Evolutionary conservation across 306 rosid species (phyloP), one percentile per base, ranked within the genome.

Genomic region (Medicago truncatula): DNA sequence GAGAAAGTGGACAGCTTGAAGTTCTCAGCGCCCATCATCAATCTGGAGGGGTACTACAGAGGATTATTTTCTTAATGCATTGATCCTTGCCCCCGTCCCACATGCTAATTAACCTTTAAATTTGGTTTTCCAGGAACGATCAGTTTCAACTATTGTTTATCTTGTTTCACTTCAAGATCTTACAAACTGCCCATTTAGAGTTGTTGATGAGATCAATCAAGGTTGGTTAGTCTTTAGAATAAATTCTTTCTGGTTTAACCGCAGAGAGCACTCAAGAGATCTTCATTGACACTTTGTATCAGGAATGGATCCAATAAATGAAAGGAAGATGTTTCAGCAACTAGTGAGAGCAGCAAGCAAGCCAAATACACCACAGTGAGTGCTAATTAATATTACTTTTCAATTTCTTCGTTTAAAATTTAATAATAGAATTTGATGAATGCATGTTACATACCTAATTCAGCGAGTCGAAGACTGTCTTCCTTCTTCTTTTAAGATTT

Each of bases 231-330:
- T 16, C 43, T 63, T 54, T 36, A 20, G 78, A 67, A 76, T 72
- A 52, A 52, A 17, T 70, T 61, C 23, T 72, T 77, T 31, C 38
- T 0, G 31, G 83, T 77, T 80, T 83, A 64, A 65, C 70, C 40
- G 7, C 57, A 53, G 43, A 11, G 41, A 8, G 50, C 70, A 15
- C 57, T 47, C 15, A 67, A 67, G 43, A 78, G 73, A 70, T 50
- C 47, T 60, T 61, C 56, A n/a, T 15, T 43, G 41, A 63, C 54
- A 34, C 39, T 81, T 43, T 76, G 82, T 68, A 36, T 68, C 79
- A 92, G 98, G 98, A 58, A 95, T 95, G 98, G 98, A 95, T 84
- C 98, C 97, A 71, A 89, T 95, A 82, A 95, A 95, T 74, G 98
- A 95, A 83, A 83, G 98, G 76, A 95, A 95, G 79, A 95, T 95